Evolutionary conservation across 83 land plant genomes (phyloP).

Genomic region (Thuja plicata): DNA sequence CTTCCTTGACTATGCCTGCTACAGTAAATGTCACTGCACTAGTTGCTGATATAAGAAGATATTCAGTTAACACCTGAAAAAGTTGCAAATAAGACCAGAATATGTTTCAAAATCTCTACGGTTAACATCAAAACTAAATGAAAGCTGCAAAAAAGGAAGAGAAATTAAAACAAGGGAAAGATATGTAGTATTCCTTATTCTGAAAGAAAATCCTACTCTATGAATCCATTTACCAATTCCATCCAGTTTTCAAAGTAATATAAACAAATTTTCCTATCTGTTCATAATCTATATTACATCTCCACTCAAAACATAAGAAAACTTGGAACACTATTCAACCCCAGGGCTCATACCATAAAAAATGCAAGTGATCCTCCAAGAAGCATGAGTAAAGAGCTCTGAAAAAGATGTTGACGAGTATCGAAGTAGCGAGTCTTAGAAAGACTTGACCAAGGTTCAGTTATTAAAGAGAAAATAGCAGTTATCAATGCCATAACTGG

Average conservation of each 20-base stretch:
- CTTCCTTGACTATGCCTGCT: conserved; percentile 98
- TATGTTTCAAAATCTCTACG: not conserved
- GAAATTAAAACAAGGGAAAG: not conserved
- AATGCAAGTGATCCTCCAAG: conserved; percentile 94
- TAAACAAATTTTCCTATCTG: not conserved
- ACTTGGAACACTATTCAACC: not conserved
- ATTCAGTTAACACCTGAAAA: conserved; percentile 90
- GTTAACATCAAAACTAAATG: not conserved
- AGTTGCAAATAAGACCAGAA: not conserved
- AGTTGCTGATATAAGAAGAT: conserved; percentile 87
- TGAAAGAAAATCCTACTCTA: not conserved
- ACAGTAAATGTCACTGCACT: conserved; percentile 98
- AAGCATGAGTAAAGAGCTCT: conserved; percentile 83
- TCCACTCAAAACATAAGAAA: not conserved
- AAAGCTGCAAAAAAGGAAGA: not conserved
- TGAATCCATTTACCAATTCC: not conserved
- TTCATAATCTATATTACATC: not conserved
- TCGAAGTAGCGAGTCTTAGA: conserved; percentile 67
- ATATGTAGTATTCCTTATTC: not conserved
- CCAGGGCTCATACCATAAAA: conserved; percentile 72
- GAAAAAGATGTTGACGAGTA: conserved; percentile 49
- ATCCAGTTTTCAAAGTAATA: not conserved
- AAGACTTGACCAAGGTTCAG: conserved; percentile 92
- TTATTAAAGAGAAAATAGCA: conserved; percentile 61
- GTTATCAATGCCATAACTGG: conserved; percentile 96